A percentile compares a stretch with the other conserved stretches of the same genome.
These are phyloP conservation scores for Coemansia sp. DNA, from an alignment of 192 early-diverging fungal genomes.

Conservation along the genomic window DNA sequence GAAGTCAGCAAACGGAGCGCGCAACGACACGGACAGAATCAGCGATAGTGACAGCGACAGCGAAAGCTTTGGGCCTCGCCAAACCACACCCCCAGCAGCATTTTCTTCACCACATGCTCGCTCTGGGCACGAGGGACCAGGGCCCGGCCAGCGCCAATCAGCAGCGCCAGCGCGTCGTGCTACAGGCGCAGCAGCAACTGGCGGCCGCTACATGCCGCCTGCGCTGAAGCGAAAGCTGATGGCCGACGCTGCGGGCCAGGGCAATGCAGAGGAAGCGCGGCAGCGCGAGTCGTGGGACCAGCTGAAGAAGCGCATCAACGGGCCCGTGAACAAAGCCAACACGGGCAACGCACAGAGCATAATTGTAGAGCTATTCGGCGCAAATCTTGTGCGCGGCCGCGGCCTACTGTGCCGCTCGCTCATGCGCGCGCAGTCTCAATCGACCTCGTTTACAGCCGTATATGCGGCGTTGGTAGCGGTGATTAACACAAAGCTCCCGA, in stretches of 20 bases:
- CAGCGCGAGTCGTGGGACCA: conserved; percentile 94
- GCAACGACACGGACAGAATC: not conserved
- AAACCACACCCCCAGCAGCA: not conserved
- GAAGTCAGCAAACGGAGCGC: not conserved
- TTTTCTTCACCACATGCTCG: not conserved
- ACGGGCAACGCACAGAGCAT: conserved; percentile 87
- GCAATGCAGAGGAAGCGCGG: conserved; percentile 8
- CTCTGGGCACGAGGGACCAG: not conserved
- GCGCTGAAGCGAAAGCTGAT: conserved; percentile 74
- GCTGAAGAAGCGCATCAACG: conserved; percentile 93
- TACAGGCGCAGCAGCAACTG: not conserved
- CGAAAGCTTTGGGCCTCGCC: not conserved
- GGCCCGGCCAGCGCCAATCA: not conserved
- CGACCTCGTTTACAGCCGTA: conserved; percentile 86
- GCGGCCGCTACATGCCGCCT: conserved; percentile 76
- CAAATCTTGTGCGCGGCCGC: conserved; percentile 89
- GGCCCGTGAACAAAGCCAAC: conserved; percentile 94
- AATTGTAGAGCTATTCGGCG: conserved; percentile 82
- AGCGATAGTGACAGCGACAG: not conserved
- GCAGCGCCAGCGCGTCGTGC: not conserved
- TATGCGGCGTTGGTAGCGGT: conserved; percentile 86
- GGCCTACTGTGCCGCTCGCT: conserved; percentile 82
- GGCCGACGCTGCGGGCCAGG: conserved; percentile 5
- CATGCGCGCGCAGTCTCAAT: conserved; percentile 88
- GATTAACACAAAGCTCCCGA: conserved; percentile 91